A percentile compares a stretch with the other conserved stretches of the same genome.
Conservation (phyloP, 2,329 filamentous ascomycete genomes). For the Xylariales sp. region DNA sequence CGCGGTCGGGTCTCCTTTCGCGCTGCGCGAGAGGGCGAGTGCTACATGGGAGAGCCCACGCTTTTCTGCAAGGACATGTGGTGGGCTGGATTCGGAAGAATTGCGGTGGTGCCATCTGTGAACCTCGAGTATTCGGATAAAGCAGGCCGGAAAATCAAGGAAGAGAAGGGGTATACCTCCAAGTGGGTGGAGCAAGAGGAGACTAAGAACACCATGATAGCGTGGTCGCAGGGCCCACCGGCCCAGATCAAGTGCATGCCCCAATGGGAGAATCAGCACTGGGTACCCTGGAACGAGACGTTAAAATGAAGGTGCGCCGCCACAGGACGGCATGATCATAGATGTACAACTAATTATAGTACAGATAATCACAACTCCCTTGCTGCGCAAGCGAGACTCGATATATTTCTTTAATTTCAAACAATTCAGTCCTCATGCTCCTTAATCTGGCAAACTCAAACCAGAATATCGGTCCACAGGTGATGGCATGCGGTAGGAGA, state of each 20-base stretch:
- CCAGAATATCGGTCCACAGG: too few relatives aligned
- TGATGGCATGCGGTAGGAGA: too few relatives aligned
- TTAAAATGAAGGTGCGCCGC: too few relatives aligned
- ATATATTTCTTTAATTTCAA: too few relatives aligned
- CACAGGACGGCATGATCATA: too few relatives aligned
- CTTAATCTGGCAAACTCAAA: too few relatives aligned
- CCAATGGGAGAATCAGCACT: conserved; percentile 33
- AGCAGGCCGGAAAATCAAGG: conserved; percentile 39
- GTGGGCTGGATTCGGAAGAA: conserved; percentile 41
- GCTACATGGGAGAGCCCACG: conserved; percentile 49
- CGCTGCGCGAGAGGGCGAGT: conserved; percentile 35
- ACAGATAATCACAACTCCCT: too few relatives aligned
- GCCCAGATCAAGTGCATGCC: conserved; percentile 44
- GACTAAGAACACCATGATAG: conserved; percentile 29
- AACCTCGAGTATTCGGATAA: conserved; percentile 51
- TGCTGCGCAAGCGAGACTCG: too few relatives aligned
- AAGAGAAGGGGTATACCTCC: conserved; percentile 43
- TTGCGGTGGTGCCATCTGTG: conserved; percentile 52
- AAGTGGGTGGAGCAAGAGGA: conserved; percentile 24
- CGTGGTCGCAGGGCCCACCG: conserved; percentile 40
- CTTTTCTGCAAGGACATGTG: conserved; percentile 56
- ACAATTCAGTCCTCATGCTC: too few relatives aligned
- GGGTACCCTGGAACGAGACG: conserved; percentile 35
- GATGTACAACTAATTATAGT: too few relatives aligned
- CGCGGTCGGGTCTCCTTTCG: too few relatives aligned